Conservation (phyloP, 176 grass and related monocot genomes). For the Avena sativa region DNA sequence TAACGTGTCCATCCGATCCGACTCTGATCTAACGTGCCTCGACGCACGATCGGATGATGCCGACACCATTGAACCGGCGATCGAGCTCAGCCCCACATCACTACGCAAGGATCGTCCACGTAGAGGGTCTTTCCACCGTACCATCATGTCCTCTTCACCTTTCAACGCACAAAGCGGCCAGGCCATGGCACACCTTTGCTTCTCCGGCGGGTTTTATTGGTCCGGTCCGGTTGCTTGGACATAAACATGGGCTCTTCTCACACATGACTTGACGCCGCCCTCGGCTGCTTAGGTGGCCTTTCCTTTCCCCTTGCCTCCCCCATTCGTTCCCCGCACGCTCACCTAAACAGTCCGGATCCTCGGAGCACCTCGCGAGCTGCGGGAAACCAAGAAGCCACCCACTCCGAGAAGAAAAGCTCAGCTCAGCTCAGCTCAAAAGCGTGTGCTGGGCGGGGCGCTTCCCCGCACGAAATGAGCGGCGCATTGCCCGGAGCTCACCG, state of each 20-base stretch:
- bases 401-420: conserved; percentile 29
- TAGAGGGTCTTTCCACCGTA: neutral
- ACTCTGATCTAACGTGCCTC: too few relatives aligned
- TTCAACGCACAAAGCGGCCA: neutral
- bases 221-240: conserved; percentile 18
- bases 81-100: neutral
- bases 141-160: neutral
- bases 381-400: conserved; percentile 34
- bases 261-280: neutral
- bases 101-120: neutral
- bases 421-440: neutral
- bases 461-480: conserved; percentile 46
- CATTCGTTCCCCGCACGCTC: neutral
- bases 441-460: neutral
- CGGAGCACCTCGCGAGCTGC: conserved; percentile 41
- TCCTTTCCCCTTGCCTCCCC: conserved; percentile 10
- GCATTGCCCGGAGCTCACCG: conserved; percentile 26
- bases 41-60: too few relatives aligned
- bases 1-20: too few relatives aligned
- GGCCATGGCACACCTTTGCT: conserved; percentile 9
- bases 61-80: too few relatives aligned
- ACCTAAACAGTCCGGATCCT: conserved; percentile 39
- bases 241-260: conserved; percentile 40
- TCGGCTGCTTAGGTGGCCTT: conserved; percentile 22
- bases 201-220: neutral